Evolutionary conservation across 768 basidiomycete genomes (phyloP), one percentile per base, ranked within the genome.

Genomic region (Tylopilus balloui): DNA sequence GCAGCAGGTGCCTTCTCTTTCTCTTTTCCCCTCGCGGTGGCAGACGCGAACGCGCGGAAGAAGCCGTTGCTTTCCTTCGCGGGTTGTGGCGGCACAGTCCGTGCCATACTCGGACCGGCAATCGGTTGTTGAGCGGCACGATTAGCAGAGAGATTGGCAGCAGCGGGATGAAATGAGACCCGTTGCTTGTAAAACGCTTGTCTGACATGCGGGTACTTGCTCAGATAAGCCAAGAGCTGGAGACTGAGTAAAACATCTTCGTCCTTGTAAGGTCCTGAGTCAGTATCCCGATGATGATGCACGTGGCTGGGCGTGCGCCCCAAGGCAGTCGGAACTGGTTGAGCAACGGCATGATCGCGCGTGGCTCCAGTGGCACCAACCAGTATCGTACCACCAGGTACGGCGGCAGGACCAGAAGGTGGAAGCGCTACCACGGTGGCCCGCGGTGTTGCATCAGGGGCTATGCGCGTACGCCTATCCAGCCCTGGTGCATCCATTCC

Each of bases 121-220:
- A 55, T 45, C 2, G 61, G 52, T 42, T 64, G 61, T 20, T 53
- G 62, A 31, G 48, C 56, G 35, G 55, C 51, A 24, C 71, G 60
- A 12, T 64, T 65, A 7, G 65, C 59, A 10, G 69, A 60, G 14
- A 76, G 57, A 39, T 70, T 71, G 6, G 78, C 73, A 24, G 80
- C 80, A 9, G 86, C 88, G 0, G 88, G 88, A 59, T 89, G 88
- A 66, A 90, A 91, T n/a, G 82, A 79, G n/a, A 74, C 69, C 1
- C 89, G 77, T 1, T 83, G 85, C 64, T 92, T 90, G 66, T 98
- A 96, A 64, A 99, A 98, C 6, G 93, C 91, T 60, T 93, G 86
- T 10, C 96, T 77, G 4, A 98, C 95, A 65, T 98, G 95, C 1
- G 96, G 93, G 64, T 99, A 98, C 68, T 99, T 98, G 71, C 88